Evolutionary conservation across 139 green algal genomes (phyloP).

Genomic region (Closterium sp.): DNA sequence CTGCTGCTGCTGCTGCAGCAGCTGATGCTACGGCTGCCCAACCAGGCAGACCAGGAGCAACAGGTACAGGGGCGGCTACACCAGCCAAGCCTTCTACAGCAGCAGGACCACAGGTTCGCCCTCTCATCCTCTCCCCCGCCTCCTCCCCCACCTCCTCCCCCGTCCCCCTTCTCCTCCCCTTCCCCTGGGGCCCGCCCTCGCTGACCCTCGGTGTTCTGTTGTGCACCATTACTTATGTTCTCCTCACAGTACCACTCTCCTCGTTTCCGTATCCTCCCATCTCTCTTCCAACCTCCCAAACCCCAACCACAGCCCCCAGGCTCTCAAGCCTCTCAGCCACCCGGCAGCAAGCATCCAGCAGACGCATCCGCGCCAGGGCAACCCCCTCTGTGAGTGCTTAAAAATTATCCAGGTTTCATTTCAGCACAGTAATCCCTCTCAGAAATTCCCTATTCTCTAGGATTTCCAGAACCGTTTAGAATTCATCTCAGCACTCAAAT

Average conservation of each 20-base stretch:
- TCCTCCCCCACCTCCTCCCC: not conserved
- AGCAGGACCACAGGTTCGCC: not conserved
- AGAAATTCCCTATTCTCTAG: too few species aligned
- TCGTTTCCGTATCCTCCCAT: too few species aligned
- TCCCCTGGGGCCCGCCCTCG: too few species aligned
- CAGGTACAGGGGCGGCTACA: too few species aligned
- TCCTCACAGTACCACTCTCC: too few species aligned
- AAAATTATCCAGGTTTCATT: too few species aligned
- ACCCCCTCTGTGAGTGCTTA: not conserved
- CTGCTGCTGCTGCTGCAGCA: not conserved
- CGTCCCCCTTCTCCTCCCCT: too few species aligned
- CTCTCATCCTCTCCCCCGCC: not conserved
- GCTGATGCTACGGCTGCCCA: not conserved
- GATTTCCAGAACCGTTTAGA: too few species aligned
- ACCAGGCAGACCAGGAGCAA: not conserved
- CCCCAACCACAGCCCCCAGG: not conserved
- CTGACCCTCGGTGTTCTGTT: too few species aligned
- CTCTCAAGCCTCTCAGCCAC: not conserved
- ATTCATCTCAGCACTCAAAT: too few species aligned
- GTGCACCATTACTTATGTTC: too few species aligned
- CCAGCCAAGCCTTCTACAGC: not conserved
- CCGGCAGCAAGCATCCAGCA: not conserved
- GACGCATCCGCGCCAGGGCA: not conserved
- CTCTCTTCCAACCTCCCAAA: not conserved
- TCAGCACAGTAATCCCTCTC: too few species aligned